phyloP scores from a whole-genome alignment of 2,329 filamentous ascomycete genomes.

The Fonsecaea monophora region DNA sequence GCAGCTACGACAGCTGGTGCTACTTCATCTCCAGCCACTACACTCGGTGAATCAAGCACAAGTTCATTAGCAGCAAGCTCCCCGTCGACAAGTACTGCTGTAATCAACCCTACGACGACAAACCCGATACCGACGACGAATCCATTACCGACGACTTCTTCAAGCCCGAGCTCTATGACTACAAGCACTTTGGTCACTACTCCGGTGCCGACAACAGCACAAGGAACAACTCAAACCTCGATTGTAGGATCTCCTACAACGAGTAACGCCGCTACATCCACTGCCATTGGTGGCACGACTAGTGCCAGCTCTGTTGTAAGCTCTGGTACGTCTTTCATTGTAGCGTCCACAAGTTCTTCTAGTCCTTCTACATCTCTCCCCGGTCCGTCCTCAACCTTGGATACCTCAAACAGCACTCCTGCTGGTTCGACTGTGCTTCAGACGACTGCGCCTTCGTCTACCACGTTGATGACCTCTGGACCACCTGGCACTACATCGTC shows the following conservation, averaged over 20 bases:
- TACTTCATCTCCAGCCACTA: background rate
- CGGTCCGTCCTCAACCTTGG: slow-evolving; percentile 10
- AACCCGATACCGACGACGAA: background rate
- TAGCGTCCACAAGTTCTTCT: slow-evolving; percentile 21
- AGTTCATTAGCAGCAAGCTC: background rate
- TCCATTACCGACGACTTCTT: background rate
- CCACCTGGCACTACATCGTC: slow-evolving; percentile 7
- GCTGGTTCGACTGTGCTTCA: slow-evolving; percentile 5
- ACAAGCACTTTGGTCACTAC: slow-evolving; percentile 6
- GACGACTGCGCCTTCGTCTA: background rate
- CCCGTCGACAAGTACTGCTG: background rate
- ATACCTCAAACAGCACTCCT: background rate
- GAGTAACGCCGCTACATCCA: slow-evolving; percentile 11
- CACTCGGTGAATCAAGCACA: slow-evolving; percentile 10
- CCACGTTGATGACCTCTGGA: background rate
- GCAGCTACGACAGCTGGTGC: background rate
- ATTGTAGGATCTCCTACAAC: slow-evolving; percentile 2
- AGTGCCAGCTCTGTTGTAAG: slow-evolving; percentile 13
- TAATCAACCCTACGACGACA: background rate
- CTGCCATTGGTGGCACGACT: slow-evolving; percentile 11
- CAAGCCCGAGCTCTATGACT: slow-evolving; percentile 6
- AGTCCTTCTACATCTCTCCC: slow-evolving; percentile 8
- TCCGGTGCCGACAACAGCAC: background rate
- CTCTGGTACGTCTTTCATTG: slow-evolving; percentile 26
- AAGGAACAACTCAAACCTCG: slow-evolving; percentile 14